Conservation (phyloP, 1,284 basidiomycete species). For the Sporisorium graminicola region DNA sequence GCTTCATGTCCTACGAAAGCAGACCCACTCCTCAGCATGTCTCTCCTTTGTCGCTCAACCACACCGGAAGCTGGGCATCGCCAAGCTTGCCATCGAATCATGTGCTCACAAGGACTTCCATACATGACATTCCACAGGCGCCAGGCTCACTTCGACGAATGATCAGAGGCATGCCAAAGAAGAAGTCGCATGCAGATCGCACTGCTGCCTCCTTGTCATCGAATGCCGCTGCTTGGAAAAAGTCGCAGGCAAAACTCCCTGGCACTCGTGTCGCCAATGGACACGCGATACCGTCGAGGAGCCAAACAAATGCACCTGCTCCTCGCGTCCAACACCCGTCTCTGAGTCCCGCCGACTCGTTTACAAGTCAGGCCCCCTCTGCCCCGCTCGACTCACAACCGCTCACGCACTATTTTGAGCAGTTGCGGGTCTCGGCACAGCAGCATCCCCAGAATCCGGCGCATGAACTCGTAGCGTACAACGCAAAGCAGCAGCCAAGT, state of each 20-base stretch:
- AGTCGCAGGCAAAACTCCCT: background rate
- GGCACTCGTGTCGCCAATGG: background rate
- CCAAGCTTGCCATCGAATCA: background rate
- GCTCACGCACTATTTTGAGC: constrained; percentile 26
- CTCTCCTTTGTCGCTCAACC: background rate
- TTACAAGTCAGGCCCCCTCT: background rate
- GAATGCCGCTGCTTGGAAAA: background rate
- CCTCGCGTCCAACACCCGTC: background rate
- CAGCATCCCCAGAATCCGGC: background rate
- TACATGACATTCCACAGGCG: background rate
- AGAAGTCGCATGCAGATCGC: background rate
- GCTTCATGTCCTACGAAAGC: constrained; percentile 39
- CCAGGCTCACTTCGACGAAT: constrained; percentile 5
- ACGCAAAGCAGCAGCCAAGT: background rate
- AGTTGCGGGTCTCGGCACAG: constrained; percentile 20
- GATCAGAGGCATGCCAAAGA: constrained; percentile 27
- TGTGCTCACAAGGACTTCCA: background rate
- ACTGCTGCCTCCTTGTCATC: background rate
- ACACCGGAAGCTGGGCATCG: background rate
- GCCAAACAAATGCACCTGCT: background rate
- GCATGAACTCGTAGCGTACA: background rate
- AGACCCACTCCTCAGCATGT: background rate
- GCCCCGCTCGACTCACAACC: constrained; percentile 2
- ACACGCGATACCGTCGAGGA: background rate
- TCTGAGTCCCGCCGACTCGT: background rate